phyloP scores from a whole-genome alignment of 805 yeast genomes.

The Nakazawaea wickerhamii region DNA sequence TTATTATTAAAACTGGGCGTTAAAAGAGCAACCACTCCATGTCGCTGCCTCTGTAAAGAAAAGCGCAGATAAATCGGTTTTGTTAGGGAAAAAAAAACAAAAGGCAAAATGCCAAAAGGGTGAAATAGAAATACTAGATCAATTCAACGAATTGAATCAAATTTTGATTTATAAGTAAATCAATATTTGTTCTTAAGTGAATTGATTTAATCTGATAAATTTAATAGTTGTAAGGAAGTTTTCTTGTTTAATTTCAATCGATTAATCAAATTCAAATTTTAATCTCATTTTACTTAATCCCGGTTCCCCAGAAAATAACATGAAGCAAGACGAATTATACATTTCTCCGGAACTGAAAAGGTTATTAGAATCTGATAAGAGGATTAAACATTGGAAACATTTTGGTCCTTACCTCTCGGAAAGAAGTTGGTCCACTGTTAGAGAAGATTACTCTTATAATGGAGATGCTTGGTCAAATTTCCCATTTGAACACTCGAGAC shows the following conservation, averaged over 20 bases:
- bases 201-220: too few species aligned
- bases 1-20: too few species aligned
- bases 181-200: too few species aligned
- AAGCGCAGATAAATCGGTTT: too few species aligned
- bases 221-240: too few species aligned
- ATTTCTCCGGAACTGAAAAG: conserved; percentile 20
- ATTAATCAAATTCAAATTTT: neutral
- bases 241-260: neutral
- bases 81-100: too few species aligned
- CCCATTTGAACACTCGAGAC: conserved; percentile 77
- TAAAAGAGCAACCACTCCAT: too few species aligned
- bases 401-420: conserved; percentile 94
- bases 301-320: neutral
- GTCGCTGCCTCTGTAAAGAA: too few species aligned
- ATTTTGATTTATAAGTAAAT: too few species aligned
- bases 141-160: neutral
- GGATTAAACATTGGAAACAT: conserved; percentile 61
- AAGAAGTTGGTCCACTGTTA: conserved; percentile 80
- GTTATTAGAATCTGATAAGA: conserved; percentile 33
- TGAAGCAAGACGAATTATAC: neutral
- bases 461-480: conserved; percentile 92
- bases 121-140: neutral
- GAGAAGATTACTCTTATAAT: conserved; percentile 80
- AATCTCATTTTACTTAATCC: neutral
- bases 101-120: neutral